These are phyloP conservation scores for Fraxinus floribunda DNA, from an alignment of 305 asterid species.

Conservation along the genomic window DNA sequence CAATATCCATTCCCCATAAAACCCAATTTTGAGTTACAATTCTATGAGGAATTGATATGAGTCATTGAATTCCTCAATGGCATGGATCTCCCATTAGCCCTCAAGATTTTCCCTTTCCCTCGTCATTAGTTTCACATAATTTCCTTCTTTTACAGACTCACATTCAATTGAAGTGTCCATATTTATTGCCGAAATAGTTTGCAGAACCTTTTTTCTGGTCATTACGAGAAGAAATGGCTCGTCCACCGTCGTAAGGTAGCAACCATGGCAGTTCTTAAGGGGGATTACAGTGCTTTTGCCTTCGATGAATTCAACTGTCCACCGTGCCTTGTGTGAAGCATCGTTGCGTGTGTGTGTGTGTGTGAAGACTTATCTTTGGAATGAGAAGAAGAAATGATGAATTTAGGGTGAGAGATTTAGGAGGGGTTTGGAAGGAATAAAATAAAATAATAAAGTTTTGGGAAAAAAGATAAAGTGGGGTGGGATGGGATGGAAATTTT, in stretches of 20 bases:
- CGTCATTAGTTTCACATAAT: constrained; percentile 49
- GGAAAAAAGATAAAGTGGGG: too few relatives aligned
- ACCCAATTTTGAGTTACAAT: too few relatives aligned
- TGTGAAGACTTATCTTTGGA: too few relatives aligned
- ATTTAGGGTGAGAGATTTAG: too few relatives aligned
- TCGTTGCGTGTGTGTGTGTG: constrained; percentile 27
- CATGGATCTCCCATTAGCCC: constrained; percentile 61
- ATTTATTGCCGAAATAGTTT: constrained; percentile 4
- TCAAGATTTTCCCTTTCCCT: constrained; percentile 44
- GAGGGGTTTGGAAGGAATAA: too few relatives aligned
- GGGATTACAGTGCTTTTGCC: constrained; percentile 36
- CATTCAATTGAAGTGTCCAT: constrained; percentile 42
- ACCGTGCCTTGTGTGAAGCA: constrained; percentile 45
- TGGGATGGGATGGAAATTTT: too few relatives aligned
- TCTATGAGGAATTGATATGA: too few relatives aligned
- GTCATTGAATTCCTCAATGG: constrained; percentile 55
- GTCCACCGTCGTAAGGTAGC: constrained; percentile 51
- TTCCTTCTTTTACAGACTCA: constrained; percentile 56
- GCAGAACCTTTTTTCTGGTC: constrained; percentile 39
- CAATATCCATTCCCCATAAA: too few relatives aligned
- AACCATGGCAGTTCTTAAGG: constrained; percentile 50
- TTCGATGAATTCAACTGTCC: constrained; percentile 53
- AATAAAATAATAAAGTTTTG: too few relatives aligned
- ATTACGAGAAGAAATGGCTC: constrained; percentile 25
- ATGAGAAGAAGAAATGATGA: too few relatives aligned